Base-by-base conservation (phyloP, 1,284 basidiomycete genomes). In the Flammula alnicola region DNA sequence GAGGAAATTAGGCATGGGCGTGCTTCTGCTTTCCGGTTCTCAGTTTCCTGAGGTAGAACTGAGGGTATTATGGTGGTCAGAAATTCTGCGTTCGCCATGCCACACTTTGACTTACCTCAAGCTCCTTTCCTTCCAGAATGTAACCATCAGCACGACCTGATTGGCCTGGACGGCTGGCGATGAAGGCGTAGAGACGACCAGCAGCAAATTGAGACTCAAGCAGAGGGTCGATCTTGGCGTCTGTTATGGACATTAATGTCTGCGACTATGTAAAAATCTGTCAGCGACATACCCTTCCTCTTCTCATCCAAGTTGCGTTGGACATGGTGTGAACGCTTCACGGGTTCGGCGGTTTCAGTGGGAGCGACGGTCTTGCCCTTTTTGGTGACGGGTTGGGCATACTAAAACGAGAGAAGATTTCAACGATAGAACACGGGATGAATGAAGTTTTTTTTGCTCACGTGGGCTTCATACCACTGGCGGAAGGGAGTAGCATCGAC, bases 391-490 rank as follows among this genome's bases (percentile, higher is more conserved):
- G 93, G 91, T 73, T 91, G 88, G 61, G 89, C 95, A 70, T 97
- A 98, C 92, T 94, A 52, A 9, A 33, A 44, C 31, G 12, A 10
- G 14, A 32, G 16, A 12, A 26, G 16, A 27, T 23, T 51, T 38
- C 11, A n/a, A n/a, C n/a, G n/a, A n/a, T n/a, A 45, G 32, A 33
- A 47, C 27, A 16, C 35, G 17, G 6, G 25, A 27, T 12, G 20
- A 31, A 39, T 29, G 5, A 26, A 3, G 3, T 33, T 29, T 16
- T 26, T 27, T 32, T 85, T 40, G 33, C 91, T 63, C 72, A 94
- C 92, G 77, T 97, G 94, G 35, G 92, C 77, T 78, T 98, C 95
- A 71, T 97, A 98, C 94, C 94, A 98, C 77, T 96, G 94, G 63
- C 94, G 86, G 91, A 97, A 98, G 60, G 95, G 95, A 40, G 94